Conservation (phyloP, 176 grass and related monocot species). For the Cenchrus purpureus region DNA sequence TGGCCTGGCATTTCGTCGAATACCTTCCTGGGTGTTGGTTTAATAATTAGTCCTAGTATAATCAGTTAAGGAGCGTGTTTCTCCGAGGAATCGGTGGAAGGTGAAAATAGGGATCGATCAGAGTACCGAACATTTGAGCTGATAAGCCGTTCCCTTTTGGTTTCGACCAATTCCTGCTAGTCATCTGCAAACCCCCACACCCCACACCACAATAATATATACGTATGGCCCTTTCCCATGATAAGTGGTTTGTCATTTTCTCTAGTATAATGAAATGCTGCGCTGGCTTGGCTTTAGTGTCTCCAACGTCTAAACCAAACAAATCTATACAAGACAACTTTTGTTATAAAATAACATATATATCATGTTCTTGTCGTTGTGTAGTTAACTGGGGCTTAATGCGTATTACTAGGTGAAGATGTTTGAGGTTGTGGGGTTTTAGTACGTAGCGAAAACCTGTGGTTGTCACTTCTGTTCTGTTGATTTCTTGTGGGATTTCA, state of each 20-base stretch:
- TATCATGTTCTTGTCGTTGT: not conserved
- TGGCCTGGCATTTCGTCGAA: conserved; percentile 34
- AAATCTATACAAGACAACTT: not conserved
- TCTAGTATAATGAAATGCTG: conserved; percentile 1
- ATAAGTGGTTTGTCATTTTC: not conserved
- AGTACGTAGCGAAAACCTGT: not conserved
- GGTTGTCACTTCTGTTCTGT: not conserved
- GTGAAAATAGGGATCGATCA: not conserved
- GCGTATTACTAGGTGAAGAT: not conserved
- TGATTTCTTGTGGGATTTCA: not conserved
- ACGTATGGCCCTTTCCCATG: not conserved
- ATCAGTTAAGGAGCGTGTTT: not conserved
- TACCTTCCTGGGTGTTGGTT: not conserved
- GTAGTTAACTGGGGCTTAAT: not conserved
- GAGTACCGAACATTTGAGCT: not conserved
- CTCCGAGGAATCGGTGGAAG: not conserved
- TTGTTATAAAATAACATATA: not conserved
- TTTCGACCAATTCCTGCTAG: not conserved
- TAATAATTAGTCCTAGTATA: not conserved
- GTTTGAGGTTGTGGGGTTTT: not conserved
- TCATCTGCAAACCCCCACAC: not conserved
- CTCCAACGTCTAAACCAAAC: not conserved
- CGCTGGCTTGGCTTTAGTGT: not conserved
- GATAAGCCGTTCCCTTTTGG: not conserved
- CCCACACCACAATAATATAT: not conserved